phyloP scores from a whole-genome alignment of 768 basidiomycete genomes.

The Omphalotus guepiniiformis region DNA sequence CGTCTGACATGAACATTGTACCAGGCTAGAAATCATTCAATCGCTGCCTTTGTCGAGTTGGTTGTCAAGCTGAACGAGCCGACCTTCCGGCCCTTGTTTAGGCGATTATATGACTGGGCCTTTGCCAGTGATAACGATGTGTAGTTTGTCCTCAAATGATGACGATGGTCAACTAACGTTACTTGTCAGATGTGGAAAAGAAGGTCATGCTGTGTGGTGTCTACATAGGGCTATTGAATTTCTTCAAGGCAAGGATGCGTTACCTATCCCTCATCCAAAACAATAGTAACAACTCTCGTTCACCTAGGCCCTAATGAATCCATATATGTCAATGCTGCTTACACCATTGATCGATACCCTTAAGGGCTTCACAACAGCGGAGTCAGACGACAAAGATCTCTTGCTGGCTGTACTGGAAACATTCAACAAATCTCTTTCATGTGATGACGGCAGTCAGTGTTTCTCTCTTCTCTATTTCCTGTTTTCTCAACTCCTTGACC shows the following conservation, averaged over 20 bases:
- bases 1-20: neutral
- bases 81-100: slow-evolving; percentile 87
- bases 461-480: neutral
- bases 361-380: slow-evolving; percentile 37
- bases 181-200: slow-evolving; percentile 33
- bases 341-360: slow-evolving; percentile 64
- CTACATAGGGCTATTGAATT: slow-evolving; percentile 71
- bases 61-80: slow-evolving; percentile 92
- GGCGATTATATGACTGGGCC: slow-evolving; percentile 93
- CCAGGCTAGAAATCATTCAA: slow-evolving; percentile 51
- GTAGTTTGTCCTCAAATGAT: neutral
- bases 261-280: too few species aligned
- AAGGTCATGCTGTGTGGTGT: slow-evolving; percentile 73
- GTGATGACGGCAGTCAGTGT: slow-evolving; percentile 76
- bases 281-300: neutral
- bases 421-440: slow-evolving; percentile 63
- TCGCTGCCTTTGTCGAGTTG: slow-evolving; percentile 80
- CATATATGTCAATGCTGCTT: slow-evolving; percentile 81
- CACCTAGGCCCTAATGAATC: slow-evolving; percentile 75
- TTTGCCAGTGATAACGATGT: slow-evolving; percentile 40
- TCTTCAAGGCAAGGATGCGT: slow-evolving; percentile 70
- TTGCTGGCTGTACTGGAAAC: slow-evolving; percentile 63
- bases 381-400: slow-evolving; percentile 35
- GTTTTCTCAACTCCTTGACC: slow-evolving; percentile 3
- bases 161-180: slow-evolving; percentile 15